Evolutionary conservation across 495 filamentous ascomycete genomes (phyloP), one percentile per base, ranked within the genome.

Genomic region (Penicillium canescens): DNA sequence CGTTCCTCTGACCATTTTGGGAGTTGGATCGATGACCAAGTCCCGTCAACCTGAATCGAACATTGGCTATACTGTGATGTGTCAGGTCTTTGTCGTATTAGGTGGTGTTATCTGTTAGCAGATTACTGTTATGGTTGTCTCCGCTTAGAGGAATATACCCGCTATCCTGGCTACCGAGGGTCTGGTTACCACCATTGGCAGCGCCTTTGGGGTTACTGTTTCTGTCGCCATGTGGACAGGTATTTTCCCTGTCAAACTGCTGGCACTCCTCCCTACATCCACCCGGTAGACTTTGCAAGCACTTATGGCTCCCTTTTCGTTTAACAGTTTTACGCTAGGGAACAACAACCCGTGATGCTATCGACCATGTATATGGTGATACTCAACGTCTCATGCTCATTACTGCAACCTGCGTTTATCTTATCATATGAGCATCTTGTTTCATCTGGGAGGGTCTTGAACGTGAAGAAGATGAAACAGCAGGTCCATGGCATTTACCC

Each of bases 1-100:
- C 56, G 56, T 86, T 2, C 82, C 84, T 3, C 57, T 87, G 24
- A 70, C 71, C 56, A 72, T 85, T 33, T 75, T 86, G 24, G 75
- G 42, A 11, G 36, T 55, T 12, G 78, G 85, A 16, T 78, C 85
- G 31, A 77, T 86, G 77, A 86, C 70, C 59, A 77, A 65, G 54
- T 88, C 86, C 76, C 81, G 86, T 24, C 79, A 84, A 21, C 74
- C 80, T 46, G 67, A 74, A 46, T 65, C 65, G 20, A 54, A 73
- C 45, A 69, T 87, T 31, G 85, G 82, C 18, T 86, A 82, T 63
- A 73, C 89, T 35, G 70, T 87, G 62, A 86, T 87, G 81, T 83
- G 78, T 59, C 83, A 88, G 63, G 84, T 89, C 61, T 81, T 87
- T 65, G 83, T 88, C 56, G 78, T 84, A 20, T 75, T 89, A 42